Percentiles rank a stretch among this genome's conserved stretches.
These are phyloP conservation scores for Picochlorum sp. DNA, from an alignment of 139 green algal genomes.

Conservation along the genomic window DNA sequence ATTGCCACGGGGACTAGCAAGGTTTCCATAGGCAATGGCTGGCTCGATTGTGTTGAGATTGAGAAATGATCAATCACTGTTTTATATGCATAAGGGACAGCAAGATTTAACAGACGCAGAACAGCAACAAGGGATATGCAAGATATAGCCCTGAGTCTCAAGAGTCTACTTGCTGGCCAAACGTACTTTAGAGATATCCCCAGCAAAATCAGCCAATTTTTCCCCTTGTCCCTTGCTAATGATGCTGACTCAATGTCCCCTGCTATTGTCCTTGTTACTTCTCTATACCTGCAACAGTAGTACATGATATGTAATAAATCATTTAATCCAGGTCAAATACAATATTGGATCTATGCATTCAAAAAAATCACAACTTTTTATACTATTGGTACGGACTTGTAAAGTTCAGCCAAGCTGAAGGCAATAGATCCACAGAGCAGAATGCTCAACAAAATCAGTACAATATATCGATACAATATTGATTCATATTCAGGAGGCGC, in stretches of 20 bases:
- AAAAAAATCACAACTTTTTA: too few species aligned
- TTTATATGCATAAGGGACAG: conserved; percentile 57
- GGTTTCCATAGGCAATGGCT: not conserved
- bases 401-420: too few species aligned
- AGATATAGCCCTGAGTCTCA: conserved; percentile 20
- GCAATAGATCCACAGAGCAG: too few species aligned
- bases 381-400: too few species aligned
- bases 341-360: too few species aligned
- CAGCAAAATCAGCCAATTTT: conserved; percentile 1
- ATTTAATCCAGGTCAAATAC: too few species aligned
- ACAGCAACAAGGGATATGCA: conserved; percentile 56
- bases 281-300: too few species aligned
- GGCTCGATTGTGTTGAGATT: not conserved
- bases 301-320: too few species aligned
- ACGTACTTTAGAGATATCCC: conserved; percentile 1
- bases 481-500: too few species aligned
- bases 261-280: too few species aligned
- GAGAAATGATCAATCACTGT: conserved; percentile 41
- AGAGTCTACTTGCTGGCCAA: not conserved
- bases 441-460: too few species aligned
- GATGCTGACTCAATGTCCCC: not conserved
- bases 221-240: not conserved
- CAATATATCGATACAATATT: too few species aligned
- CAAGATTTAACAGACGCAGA: conserved; percentile 62
- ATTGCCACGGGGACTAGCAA: conserved; percentile 11